A percentile compares a stretch with the other conserved stretches of the same genome.
Conservation (phyloP, 306 rosid genomes). For the Trifolium dubium region DNA sequence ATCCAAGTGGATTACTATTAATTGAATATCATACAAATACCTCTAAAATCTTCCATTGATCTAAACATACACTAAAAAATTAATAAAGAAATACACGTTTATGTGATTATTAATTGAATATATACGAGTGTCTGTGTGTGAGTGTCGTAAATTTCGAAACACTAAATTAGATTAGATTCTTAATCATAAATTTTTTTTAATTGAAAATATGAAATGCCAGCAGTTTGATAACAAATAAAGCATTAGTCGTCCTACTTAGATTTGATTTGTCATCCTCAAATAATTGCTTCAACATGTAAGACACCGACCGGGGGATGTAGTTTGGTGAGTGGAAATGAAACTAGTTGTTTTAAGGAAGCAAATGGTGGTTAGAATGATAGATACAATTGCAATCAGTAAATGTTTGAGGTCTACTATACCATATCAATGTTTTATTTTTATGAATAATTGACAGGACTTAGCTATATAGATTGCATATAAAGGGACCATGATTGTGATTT, state of each 20-base stretch:
- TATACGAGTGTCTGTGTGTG: no score
- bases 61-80: no score
- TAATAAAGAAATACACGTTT: no score
- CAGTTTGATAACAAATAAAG: slow-evolving; percentile 27
- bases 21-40: no score
- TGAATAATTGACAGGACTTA: slow-evolving; percentile 45
- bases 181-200: background rate
- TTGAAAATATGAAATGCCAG: background rate
- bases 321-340: slow-evolving; percentile 49
- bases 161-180: background rate
- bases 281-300: slow-evolving; percentile 47
- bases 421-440: slow-evolving; percentile 41
- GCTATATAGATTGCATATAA: slow-evolving; percentile 47
- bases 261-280: slow-evolving; percentile 23
- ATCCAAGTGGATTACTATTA: no score
- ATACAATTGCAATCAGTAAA: slow-evolving; percentile 43
- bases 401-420: slow-evolving; percentile 62
- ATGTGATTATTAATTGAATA: background rate
- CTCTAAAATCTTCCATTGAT: no score
- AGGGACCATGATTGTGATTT: slow-evolving; percentile 41
- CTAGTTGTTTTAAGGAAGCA: slow-evolving; percentile 72
- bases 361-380: slow-evolving; percentile 53
- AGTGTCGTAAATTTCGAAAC: background rate
- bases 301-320: slow-evolving; percentile 58
- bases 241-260: slow-evolving; percentile 12